Percentiles rank a stretch among this genome's conserved stretches.
These are phyloP conservation scores for Populus tomentosa DNA, from an alignment of 441 rosid species.

Conservation along the genomic window DNA sequence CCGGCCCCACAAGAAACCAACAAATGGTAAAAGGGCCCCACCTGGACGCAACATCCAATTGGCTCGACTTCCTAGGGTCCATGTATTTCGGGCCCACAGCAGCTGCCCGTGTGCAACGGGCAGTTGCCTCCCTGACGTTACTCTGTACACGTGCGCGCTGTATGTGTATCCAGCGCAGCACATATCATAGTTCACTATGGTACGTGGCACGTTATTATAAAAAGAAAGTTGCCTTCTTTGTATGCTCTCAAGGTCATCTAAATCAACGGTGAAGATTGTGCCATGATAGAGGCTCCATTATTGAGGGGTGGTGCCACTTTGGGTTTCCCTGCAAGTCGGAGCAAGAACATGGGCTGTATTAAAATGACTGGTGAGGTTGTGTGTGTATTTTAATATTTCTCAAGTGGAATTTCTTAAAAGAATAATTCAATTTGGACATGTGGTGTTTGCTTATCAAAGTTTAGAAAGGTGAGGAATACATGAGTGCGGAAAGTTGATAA, in stretches of 20 bases:
- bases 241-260: background rate
- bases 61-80: conserved; percentile 35
- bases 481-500: background rate
- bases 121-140: background rate
- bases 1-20: conserved; percentile 26
- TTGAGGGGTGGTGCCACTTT: background rate
- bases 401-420: background rate
- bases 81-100: conserved; percentile 44
- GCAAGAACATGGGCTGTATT: background rate
- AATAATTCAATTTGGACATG: background rate
- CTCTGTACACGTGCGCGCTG: conserved; percentile 27
- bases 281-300: conserved; percentile 22
- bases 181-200: conserved; percentile 1
- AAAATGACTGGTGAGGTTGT: background rate
- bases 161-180: conserved; percentile 14
- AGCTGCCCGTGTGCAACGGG: conserved; percentile 27
- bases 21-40: conserved; percentile 30
- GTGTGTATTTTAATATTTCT: background rate
- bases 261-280: conserved; percentile 1
- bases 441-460: background rate
- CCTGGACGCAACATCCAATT: conserved; percentile 16
- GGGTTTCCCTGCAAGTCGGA: conserved; percentile 12
- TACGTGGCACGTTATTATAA: conserved; percentile 27
- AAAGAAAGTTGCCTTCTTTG: background rate
- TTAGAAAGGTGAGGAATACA: background rate